These are phyloP conservation scores for Chlamydomonas schloesseri DNA, from an alignment of 139 green algal genomes.

Conservation along the genomic window DNA sequence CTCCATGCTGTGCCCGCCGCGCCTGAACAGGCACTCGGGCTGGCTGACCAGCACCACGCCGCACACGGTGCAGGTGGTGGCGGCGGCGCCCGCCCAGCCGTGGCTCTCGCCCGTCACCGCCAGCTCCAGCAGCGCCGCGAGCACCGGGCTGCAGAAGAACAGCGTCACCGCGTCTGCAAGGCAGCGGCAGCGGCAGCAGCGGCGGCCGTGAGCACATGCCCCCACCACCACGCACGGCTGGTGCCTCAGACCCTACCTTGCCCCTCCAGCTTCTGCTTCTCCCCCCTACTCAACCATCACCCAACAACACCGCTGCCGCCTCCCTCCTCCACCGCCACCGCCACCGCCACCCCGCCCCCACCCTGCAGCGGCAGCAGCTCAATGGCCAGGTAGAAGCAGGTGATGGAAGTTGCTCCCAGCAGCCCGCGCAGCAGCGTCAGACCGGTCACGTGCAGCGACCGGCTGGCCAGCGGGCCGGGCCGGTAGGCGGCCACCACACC, in stretches of 20 bases:
- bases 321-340: too few relatives aligned
- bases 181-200: not conserved
- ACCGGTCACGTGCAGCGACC: not conserved
- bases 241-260: too few relatives aligned
- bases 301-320: too few relatives aligned
- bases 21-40: constrained; percentile 47
- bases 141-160: constrained; percentile 57
- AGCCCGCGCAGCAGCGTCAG: constrained; percentile 41
- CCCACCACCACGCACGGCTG: too few relatives aligned
- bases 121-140: constrained; percentile 53
- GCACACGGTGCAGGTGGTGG: constrained; percentile 20
- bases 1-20: constrained; percentile 6
- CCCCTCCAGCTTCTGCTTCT: too few relatives aligned
- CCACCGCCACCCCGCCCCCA: not conserved
- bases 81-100: constrained; percentile 20
- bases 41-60: constrained; percentile 42
- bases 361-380: constrained; percentile 39
- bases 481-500: not conserved
- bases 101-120: constrained; percentile 30
- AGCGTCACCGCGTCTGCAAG: constrained; percentile 55
- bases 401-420: constrained; percentile 49
- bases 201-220: too few relatives aligned
- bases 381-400: constrained; percentile 58
- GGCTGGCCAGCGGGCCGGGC: not conserved
- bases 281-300: too few relatives aligned